phyloP scores from a whole-genome alignment of 78 protist species.

The Polysphondylium violaceum region DNA sequence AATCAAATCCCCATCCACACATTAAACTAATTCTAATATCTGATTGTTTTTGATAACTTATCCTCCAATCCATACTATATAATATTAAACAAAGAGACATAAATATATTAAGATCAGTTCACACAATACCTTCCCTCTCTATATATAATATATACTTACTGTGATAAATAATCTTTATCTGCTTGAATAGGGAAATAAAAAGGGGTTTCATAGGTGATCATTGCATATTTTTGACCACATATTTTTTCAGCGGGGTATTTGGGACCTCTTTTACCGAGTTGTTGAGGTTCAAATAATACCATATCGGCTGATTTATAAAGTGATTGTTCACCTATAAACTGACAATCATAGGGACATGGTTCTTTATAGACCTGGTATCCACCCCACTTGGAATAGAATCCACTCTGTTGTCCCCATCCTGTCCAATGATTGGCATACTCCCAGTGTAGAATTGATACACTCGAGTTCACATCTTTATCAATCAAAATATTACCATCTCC shows the following conservation, averaged over 20 bases:
- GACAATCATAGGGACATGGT: neutral
- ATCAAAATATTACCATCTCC: too few relatives aligned
- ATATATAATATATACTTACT: too few relatives aligned
- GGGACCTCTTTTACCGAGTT: constrained; percentile 9
- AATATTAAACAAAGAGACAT: too few relatives aligned
- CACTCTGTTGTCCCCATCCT: neutral
- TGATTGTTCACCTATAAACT: constrained; percentile 1
- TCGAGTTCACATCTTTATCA: neutral
- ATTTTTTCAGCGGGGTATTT: constrained; percentile 1
- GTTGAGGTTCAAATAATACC: constrained; percentile 43
- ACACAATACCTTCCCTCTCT: too few relatives aligned
- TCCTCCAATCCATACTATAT: too few relatives aligned
- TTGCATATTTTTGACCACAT: constrained; percentile 48
- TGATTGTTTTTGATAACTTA: too few relatives aligned
- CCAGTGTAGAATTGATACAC: neutral
- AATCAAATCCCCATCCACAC: constrained; percentile 43
- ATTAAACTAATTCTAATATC: too few relatives aligned
- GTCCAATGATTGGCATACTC: neutral
- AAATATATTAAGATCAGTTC: too few relatives aligned
- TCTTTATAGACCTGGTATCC: neutral
- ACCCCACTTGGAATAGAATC: neutral
- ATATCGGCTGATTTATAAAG: constrained; percentile 7
- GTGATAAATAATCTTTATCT: neutral
- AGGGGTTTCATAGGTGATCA: constrained; percentile 24
- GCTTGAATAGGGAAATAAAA: constrained; percentile 17